Evolutionary conservation across 2,329 filamentous ascomycete species (phyloP), one percentile per base, ranked within the genome.

Genomic region (Aureobasidium vineae): DNA sequence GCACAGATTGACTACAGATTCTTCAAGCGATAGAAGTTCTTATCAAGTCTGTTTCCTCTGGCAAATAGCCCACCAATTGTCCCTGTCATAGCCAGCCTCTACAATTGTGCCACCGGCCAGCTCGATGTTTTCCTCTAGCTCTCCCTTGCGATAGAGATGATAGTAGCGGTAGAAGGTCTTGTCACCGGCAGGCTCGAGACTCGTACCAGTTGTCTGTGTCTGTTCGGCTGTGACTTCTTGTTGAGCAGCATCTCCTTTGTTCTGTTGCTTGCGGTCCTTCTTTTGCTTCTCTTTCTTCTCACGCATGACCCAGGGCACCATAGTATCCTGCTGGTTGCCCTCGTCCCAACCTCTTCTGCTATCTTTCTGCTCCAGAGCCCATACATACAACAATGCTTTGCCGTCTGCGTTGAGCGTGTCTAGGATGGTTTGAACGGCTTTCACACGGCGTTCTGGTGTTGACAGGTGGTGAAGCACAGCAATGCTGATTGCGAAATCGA

Each of bases 31-130:
- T 67, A 63, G 59, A 56, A 13, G 7, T 21, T 7, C 38, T 49
- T 38, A 63, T 66, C 56, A 67, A 54, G 47, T 47, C 57, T 59
- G 61, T 45, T 60, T 61, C 38, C 69, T 67, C 63, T 57, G 53
- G 21, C 70, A 84, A 75, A 97, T 88, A 64, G 88, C 92, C 94
- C 94, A 99, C 95, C 95, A 98, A 79, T 99, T 99, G 75, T 98
- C 95, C 80, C 88, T 93, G 76, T 99, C 95, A 78, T 98, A 99
- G 40, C 95, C 95, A 68, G 86, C 87, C 70, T 91, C 88, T 28
- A 95, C 73, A 16, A 97, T 86, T 57, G 78, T 79, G 8, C 93
- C 95, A 21, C 92, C 92, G 23, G 89, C 93, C 19, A 84, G 83
- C 60, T 77, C 76, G 66, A 97, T 85, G 75, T 97, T 90, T 50